phyloP scores from a whole-genome alignment of 2,329 filamentous ascomycete genomes.

The Colletotrichum lini region DNA sequence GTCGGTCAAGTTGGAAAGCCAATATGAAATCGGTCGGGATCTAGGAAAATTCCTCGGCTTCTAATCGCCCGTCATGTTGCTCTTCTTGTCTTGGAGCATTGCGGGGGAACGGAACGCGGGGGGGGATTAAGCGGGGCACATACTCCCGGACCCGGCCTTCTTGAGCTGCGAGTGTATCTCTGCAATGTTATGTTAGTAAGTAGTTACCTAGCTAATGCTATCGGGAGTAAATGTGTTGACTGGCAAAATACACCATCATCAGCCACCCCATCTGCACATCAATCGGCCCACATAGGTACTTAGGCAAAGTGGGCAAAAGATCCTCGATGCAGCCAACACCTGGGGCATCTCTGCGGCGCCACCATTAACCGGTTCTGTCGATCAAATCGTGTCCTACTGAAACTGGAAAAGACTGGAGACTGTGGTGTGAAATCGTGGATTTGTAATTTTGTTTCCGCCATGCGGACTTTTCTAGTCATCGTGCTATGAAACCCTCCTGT shows the following conservation, averaged over 20 bases:
- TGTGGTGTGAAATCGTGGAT: background rate
- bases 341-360: background rate
- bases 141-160: background rate
- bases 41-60: background rate
- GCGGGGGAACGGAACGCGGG: slow-evolving; percentile 7
- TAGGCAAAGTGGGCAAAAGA: slow-evolving; percentile 3
- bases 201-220: background rate
- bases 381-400: background rate
- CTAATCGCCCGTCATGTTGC: background rate
- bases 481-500: slow-evolving; percentile 18
- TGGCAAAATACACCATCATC: background rate
- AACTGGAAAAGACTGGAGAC: background rate
- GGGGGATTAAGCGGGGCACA: background rate
- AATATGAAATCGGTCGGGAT: background rate
- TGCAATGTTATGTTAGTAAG: background rate
- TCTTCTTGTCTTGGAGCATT: slow-evolving; percentile 8
- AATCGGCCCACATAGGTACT: background rate
- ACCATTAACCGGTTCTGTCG: background rate
- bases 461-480: slow-evolving; percentile 28
- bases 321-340: slow-evolving; percentile 5
- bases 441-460: slow-evolving; percentile 25
- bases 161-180: background rate
- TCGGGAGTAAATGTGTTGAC: background rate
- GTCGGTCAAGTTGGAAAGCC: background rate
- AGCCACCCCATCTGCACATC: background rate